Base-by-base conservation (phyloP, 345 rosid species). In the Eutrema japonicum region DNA sequence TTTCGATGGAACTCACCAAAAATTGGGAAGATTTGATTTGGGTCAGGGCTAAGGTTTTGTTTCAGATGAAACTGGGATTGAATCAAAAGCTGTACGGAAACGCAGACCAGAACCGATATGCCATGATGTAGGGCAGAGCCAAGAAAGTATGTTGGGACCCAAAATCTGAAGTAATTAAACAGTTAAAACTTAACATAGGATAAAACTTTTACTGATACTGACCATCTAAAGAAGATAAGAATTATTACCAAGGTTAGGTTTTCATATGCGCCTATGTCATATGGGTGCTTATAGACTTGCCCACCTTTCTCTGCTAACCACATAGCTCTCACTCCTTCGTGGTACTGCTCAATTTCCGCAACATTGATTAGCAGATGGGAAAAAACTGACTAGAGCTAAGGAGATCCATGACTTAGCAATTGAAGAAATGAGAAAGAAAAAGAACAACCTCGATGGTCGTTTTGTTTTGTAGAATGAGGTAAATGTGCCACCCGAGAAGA, bases 301-400 rank as follows among this genome's bases (percentile, higher is more conserved):
- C 95, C 98, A 66, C 91, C 95, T 84, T 88, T 92, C 86, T 87
- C 93, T 71, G 98, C 96, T 74, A 90, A 87, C 96, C 92, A 90
- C 93, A 84, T 83, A 55, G 95, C 95, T 85, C 96, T 86, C 59
- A 90, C 96, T 27, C 98, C 98, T 86, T 92, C 98, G 57, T 92
- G 91, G 74, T 90, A 87, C 96, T 92, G 86, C 58, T 60, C 72
- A 80, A 36, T 74, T 57, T 46, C 56, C 36, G 18, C 37, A 18
- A 63, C 37, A 14, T 55, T 48, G 56, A 72, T 65, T 41, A 49
- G 61, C 49, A 50, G 57, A 46, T 7, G 65, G 50, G 35, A 12
- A 42, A 33, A 61, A 4, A 11, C 37, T 10, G 18, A 30, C n/a
- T 38, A 63, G 43, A 49, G 47, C 13, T 26, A 37, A 62, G 1